Evolutionary conservation across 208 protist species (phyloP), one percentile per base, ranked within the genome.

Genomic region (Wallacemonas sp.): DNA sequence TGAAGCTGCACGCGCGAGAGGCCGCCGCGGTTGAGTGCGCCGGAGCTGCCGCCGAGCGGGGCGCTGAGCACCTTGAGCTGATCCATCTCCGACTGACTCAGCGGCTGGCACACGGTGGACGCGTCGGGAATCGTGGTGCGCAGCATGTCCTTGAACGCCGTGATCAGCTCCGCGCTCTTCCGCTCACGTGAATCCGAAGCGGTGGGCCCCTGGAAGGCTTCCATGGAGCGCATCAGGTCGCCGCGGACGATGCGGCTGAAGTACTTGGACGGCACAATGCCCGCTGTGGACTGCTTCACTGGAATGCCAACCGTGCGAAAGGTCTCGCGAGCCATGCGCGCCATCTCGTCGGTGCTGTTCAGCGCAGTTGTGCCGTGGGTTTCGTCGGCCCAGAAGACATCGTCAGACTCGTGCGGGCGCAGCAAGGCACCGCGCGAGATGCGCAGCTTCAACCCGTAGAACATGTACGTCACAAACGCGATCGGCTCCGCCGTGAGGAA

Each of bases 401-500:
- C 74, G 38, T 81, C 78, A 28, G 74, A 61, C 57, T 85, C 77
- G 42, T 72, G 36, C 26, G 87, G 81, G 16, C 84, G 77, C 41
- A 88, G 79, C 20, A 83, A 70, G 12, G 72, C 67, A 1, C 71
- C 72, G 7, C 18, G 45, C 3, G 75, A 74, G 32, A 94, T 82
- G 38, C 89, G 89, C 64, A 92, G 57, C 65, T 84, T 82, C 18
- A 95, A 44, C 7, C 89, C 86, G 65, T 89, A 80, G 39, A 95
- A 80, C 79, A 95, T 72, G 65, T 80, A 70, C 14, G 71, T 85
- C 49, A 87, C 83, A 36, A 75, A 82, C 29, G 89, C 76, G 23
- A 78, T 76, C 10, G 89, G 86, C 73, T 95, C 86, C 0, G 84
- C 82, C 55, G 82, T 83, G 22, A 95, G 67, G 10, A 92, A 63